These are phyloP conservation scores for Penicillium cataractarum DNA, from an alignment of 495 filamentous ascomycete genomes.

Conservation along the genomic window DNA sequence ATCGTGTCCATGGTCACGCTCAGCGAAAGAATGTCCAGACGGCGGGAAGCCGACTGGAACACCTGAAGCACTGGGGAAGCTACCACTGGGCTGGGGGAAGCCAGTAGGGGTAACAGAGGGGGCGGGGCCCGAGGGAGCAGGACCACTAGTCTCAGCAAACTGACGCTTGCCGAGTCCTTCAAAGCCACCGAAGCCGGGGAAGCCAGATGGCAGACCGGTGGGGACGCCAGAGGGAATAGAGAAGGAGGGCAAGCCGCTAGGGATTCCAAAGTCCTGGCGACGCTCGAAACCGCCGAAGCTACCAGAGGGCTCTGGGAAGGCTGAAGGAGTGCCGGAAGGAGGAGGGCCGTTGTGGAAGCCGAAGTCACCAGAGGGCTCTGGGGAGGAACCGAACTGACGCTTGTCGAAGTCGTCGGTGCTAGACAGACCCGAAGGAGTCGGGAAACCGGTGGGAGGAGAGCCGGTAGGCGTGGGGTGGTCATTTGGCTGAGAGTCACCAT, in stretches of 20 bases:
- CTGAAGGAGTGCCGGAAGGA: not conserved
- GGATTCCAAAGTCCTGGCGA: not conserved
- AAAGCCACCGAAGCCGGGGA: conserved; percentile 1
- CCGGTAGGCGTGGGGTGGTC: not conserved
- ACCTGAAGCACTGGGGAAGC: conserved; percentile 9
- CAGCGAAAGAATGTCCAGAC: not conserved
- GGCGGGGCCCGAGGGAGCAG: conserved; percentile 6
- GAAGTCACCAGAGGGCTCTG: conserved; percentile 2
- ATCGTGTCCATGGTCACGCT: conserved; percentile 9
- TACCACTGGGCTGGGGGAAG: conserved; percentile 6
- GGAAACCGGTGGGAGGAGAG: conserved; percentile 1
- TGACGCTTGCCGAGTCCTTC: conserved; percentile 5
- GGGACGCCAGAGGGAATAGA: conserved; percentile 11
- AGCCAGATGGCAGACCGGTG: conserved; percentile 2
- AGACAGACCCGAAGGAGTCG: not conserved
- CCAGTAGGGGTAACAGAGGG: conserved; percentile 4
- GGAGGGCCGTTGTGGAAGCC: not conserved
- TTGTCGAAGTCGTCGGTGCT: conserved; percentile 4
- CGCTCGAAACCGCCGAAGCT: not conserved
- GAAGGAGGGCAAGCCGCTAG: not conserved
- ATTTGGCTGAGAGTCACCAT: not conserved
- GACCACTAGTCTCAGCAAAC: not conserved
- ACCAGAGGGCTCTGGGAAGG: not conserved
- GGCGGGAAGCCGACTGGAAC: not conserved
- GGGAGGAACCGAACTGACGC: conserved; percentile 2